These are phyloP conservation scores for Neltuma alba DNA, from an alignment of 306 rosid genomes.

Conservation along the genomic window DNA sequence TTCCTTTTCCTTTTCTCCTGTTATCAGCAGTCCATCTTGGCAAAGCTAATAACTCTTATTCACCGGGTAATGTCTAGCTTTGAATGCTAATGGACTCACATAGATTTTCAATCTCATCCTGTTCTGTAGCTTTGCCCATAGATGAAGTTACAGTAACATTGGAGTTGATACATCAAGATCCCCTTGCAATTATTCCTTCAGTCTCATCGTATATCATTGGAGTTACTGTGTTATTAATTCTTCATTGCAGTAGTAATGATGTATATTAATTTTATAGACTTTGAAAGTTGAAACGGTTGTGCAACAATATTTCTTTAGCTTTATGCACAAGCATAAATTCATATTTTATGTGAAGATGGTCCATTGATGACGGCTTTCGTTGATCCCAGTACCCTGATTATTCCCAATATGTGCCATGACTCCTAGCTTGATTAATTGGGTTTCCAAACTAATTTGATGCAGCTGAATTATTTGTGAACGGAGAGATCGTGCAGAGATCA, in stretches of 20 bases:
- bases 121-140: conserved; percentile 42
- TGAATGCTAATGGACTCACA: conserved; percentile 67
- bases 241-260: background rate
- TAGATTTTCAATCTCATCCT: conserved; percentile 35
- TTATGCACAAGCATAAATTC: background rate
- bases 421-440: background rate
- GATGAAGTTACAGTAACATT: conserved; percentile 23
- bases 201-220: too few species aligned
- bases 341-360: background rate
- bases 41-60: conserved; percentile 63
- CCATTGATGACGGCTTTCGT: background rate
- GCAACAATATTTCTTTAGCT: background rate
- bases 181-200: background rate
- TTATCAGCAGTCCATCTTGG: conserved; percentile 74
- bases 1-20: background rate
- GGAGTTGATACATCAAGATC: background rate
- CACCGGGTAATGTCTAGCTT: conserved; percentile 47
- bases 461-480: conserved; percentile 91
- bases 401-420: background rate
- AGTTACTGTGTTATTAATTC: too few species aligned
- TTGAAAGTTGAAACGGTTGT: background rate
- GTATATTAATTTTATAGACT: background rate
- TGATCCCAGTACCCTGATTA: background rate
- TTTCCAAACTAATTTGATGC: conserved; percentile 39
- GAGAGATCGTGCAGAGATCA: conserved; percentile 90